Evolutionary conservation across 495 filamentous ascomycete species (phyloP).

Genomic region (Cercophora scortea): DNA sequence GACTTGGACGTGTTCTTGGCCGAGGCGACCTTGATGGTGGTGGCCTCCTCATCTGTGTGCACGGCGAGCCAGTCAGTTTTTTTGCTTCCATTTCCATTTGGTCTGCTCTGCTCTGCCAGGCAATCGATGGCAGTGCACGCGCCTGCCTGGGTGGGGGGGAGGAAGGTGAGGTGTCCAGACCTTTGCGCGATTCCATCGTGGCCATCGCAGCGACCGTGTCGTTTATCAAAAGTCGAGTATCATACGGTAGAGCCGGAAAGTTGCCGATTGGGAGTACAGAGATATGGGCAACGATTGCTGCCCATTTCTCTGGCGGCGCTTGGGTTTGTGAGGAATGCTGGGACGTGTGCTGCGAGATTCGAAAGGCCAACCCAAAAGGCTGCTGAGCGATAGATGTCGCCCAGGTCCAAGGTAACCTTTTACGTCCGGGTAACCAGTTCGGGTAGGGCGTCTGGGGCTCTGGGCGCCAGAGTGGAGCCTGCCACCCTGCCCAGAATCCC

Average conservation of each 20-base stretch:
- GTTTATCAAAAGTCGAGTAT: constrained; percentile 6
- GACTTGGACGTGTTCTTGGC: constrained; percentile 47
- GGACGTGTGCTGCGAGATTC: too few relatives aligned
- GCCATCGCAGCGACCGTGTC: constrained; percentile 4
- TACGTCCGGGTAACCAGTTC: neutral
- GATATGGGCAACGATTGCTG: neutral
- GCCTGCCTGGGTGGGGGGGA: neutral
- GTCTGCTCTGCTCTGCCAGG: too few relatives aligned
- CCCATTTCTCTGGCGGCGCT: constrained; percentile 2
- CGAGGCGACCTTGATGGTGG: constrained; percentile 50
- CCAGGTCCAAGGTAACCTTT: neutral
- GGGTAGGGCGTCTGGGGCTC: too few relatives aligned
- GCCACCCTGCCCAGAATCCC: neutral
- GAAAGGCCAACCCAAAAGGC: neutral
- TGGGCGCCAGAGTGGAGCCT: neutral
- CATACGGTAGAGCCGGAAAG: neutral
- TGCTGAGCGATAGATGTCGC: neutral
- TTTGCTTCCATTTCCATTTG: too few relatives aligned
- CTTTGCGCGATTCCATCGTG: constrained; percentile 27
- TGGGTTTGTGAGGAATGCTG: too few relatives aligned
- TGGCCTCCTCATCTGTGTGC: constrained; percentile 36
- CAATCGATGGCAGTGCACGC: too few relatives aligned
- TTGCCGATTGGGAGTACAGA: neutral
- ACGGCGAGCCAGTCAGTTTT: neutral
- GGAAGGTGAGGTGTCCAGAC: constrained; percentile 2